A percentile compares a stretch with the other conserved stretches of the same genome.
These are phyloP conservation scores for Rutstroemia sp. DNA, from an alignment of 2,329 filamentous ascomycete species.

Conservation along the genomic window DNA sequence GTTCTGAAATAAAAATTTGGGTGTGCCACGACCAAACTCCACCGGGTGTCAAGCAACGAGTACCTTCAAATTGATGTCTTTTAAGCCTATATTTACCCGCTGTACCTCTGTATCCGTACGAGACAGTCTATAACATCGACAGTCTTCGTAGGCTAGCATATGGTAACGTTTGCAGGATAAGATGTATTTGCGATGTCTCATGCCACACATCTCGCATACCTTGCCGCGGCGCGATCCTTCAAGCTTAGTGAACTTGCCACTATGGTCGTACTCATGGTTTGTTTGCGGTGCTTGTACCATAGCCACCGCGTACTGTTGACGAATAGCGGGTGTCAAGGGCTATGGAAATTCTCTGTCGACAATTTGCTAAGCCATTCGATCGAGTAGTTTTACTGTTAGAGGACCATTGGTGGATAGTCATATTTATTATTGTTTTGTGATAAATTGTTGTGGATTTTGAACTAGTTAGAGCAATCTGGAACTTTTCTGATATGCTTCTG, in stretches of 20 bases:
- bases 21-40: too few species aligned
- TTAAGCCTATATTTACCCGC: too few species aligned
- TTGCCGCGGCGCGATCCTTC: slow-evolving; percentile 11
- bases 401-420: too few species aligned
- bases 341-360: slow-evolving; percentile 17
- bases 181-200: slow-evolving; percentile 15
- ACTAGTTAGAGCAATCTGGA: too few species aligned
- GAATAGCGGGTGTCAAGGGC: slow-evolving; percentile 13
- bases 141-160: slow-evolving; percentile 16
- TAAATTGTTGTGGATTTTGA: too few species aligned
- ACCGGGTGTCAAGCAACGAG: too few species aligned
- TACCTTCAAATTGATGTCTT: too few species aligned
- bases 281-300: slow-evolving; percentile 13
- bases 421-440: too few species aligned
- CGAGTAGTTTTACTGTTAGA: slow-evolving; percentile 8
- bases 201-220: slow-evolving; percentile 15
- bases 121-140: slow-evolving; percentile 9
- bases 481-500: too few species aligned
- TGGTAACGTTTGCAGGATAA: slow-evolving; percentile 17
- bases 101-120: too few species aligned
- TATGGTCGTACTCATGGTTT: slow-evolving; percentile 17
- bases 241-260: slow-evolving; percentile 13
- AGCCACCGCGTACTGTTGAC: slow-evolving; percentile 13
- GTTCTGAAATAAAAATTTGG: too few species aligned
- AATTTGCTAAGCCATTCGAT: slow-evolving; percentile 18